phyloP scores from a whole-genome alignment of 305 asterid genomes.

The Fraxinus ornus region DNA sequence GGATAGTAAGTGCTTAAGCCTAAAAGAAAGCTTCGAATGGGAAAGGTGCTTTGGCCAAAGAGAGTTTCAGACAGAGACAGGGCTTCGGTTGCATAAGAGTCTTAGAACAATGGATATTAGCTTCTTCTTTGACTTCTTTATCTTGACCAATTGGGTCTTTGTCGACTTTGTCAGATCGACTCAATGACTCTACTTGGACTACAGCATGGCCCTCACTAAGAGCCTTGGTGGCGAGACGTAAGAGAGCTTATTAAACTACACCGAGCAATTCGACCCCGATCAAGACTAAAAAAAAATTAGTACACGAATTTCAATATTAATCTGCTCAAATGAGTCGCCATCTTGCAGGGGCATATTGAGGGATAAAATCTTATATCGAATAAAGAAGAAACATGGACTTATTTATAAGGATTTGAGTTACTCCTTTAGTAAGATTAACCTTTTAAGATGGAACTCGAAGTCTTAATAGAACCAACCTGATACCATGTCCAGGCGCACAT shows the following conservation, averaged over 20 bases:
- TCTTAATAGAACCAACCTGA: slow-evolving; percentile 36
- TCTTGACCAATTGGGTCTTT: neutral
- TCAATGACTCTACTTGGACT: neutral
- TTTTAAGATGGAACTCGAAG: neutral
- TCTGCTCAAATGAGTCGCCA: neutral
- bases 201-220: neutral
- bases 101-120: neutral
- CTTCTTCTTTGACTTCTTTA: neutral
- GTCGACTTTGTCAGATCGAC: neutral
- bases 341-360: neutral
- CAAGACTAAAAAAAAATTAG: neutral
- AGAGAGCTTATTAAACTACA: neutral
- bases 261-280: neutral
- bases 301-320: neutral
- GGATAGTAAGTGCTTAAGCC: neutral
- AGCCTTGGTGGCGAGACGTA: neutral
- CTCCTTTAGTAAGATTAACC: too few relatives aligned
- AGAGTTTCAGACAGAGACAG: neutral
- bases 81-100: neutral
- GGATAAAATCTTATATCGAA: neutral
- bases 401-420: neutral
- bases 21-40: neutral
- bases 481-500: slow-evolving; percentile 78
- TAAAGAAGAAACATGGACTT: neutral
- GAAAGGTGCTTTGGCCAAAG: neutral